Percentiles rank a stretch among this genome's conserved stretches.
These are phyloP conservation scores for Bryoerythrophyllum caledonicum DNA, from an alignment of 225 moss, liverwort and hornwort genomes.

Conservation along the genomic window DNA sequence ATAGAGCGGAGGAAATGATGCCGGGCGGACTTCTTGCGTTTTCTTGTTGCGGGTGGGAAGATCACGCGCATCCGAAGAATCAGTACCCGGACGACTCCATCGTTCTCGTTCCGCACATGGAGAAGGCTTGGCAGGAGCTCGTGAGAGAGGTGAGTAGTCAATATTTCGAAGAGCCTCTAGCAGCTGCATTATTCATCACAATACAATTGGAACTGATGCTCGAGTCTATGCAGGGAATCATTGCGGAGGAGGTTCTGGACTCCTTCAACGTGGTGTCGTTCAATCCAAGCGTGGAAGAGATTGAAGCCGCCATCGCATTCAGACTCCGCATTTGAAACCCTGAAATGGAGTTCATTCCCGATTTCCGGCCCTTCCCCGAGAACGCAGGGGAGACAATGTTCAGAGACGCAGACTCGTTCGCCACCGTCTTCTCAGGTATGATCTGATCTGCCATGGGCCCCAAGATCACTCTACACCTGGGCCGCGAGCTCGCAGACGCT, in stretches of 20 bases:
- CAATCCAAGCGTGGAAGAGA: conserved; percentile 31
- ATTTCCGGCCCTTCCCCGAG: conserved; percentile 19
- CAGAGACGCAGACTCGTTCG: conserved; percentile 24
- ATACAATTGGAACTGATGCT: no score
- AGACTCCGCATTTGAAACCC: conserved; percentile 23
- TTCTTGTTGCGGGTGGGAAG: conserved; percentile 24
- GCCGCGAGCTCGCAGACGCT: conserved; percentile 14
- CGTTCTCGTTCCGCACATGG: neutral
- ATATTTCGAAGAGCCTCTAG: neutral
- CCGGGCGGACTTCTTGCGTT: conserved; percentile 46
- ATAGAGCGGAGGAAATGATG: conserved; percentile 54
- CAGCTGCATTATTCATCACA: neutral
- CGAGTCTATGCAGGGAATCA: conserved; percentile 8
- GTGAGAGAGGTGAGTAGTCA: conserved; percentile 31
- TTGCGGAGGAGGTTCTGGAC: conserved; percentile 35
- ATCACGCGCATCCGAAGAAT: conserved; percentile 35
- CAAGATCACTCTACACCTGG: conserved; percentile 14
- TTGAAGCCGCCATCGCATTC: conserved; percentile 30
- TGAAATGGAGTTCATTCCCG: conserved; percentile 21
- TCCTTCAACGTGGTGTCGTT: conserved; percentile 28
- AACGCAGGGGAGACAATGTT: conserved; percentile 10
- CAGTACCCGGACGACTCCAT: no score
- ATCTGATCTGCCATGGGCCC: neutral
- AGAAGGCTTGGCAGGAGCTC: conserved; percentile 43
- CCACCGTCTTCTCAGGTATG: conserved; percentile 1